Percentiles rank a stretch among this genome's conserved stretches.
Conservation (phyloP, 345 rosid genomes). For the Syzygium grande region DNA sequence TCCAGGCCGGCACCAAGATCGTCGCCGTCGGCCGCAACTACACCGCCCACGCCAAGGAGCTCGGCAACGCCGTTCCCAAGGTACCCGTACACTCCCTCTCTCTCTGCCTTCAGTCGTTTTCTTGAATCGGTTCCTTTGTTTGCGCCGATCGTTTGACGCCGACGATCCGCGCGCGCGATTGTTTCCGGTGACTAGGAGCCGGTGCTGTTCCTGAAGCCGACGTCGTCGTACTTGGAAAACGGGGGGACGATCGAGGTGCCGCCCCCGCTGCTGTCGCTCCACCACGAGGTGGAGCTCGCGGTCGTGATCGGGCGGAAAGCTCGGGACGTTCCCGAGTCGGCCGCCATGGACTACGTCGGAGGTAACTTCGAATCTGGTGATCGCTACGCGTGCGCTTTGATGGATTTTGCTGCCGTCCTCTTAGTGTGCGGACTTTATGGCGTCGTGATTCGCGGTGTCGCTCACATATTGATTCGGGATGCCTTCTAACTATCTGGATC, state of each 20-base stretch:
- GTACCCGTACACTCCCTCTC: constrained; percentile 8
- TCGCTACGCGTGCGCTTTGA: neutral
- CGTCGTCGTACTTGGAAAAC: constrained; percentile 76
- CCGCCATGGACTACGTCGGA: constrained; percentile 86
- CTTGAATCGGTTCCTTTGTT: neutral
- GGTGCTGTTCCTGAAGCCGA: constrained; percentile 84
- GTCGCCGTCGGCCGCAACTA: constrained; percentile 96
- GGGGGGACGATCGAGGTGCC: constrained; percentile 96
- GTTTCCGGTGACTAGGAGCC: constrained; percentile 41
- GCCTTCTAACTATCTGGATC: neutral
- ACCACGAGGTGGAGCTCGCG: constrained; percentile 96
- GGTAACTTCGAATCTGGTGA: constrained; percentile 20
- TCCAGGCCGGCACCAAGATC: constrained; percentile 75
- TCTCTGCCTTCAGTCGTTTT: too few relatives aligned
- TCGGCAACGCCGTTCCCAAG: constrained; percentile 90
- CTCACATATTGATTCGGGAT: neutral
- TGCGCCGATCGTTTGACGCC: neutral
- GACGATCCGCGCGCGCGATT: neutral
- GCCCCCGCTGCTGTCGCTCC: constrained; percentile 54
- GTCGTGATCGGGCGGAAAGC: constrained; percentile 75
- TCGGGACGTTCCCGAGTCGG: constrained; percentile 62
- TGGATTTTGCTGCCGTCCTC: neutral
- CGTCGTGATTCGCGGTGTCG: neutral
- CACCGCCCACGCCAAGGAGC: constrained; percentile 92
- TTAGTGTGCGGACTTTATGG: neutral